Evolutionary conservation across 495 filamentous ascomycete species (phyloP).

Genomic region (Talaromyces borbonicus): DNA sequence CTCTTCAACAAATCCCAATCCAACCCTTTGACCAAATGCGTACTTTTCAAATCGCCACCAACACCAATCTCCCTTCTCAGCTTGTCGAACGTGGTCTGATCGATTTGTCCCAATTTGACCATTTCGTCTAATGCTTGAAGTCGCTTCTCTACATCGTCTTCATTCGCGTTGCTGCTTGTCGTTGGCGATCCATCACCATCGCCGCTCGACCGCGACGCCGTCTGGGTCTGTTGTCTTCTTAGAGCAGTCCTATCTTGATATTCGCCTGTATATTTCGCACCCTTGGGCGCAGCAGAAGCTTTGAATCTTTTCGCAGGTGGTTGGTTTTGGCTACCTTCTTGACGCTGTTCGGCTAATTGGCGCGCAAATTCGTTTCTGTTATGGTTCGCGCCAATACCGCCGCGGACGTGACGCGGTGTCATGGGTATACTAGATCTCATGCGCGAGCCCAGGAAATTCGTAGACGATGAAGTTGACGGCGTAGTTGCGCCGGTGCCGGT

Average conservation of each 20-base stretch:
- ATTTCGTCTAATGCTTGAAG: conserved; percentile 74
- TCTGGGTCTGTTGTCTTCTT: conserved; percentile 20
- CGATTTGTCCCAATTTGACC: conserved; percentile 74
- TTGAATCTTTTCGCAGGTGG: conserved; percentile 58
- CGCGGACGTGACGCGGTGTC: conserved; percentile 59
- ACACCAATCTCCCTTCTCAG: conserved; percentile 61
- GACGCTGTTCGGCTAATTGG: conserved; percentile 72
- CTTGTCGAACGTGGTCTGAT: conserved; percentile 60
- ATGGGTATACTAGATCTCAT: conserved; percentile 73
- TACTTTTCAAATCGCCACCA: conserved; percentile 69
- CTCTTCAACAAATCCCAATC: conserved; percentile 74
- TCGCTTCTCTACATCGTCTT: conserved; percentile 45
- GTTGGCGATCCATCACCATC: no score
- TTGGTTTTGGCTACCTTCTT: conserved; percentile 30
- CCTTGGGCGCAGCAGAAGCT: conserved; percentile 72
- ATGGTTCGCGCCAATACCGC: conserved; percentile 67
- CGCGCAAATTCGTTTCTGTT: conserved; percentile 65
- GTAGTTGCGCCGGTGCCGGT: conserved; percentile 7
- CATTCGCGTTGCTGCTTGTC: no score
- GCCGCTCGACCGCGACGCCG: conserved; percentile 8
- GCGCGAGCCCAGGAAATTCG: conserved; percentile 41
- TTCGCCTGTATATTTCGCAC: conserved; percentile 64
- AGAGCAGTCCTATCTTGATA: conserved; percentile 75
- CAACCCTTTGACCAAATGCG: conserved; percentile 84
- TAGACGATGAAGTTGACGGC: conserved; percentile 16